Base-by-base conservation (phyloP, 2,329 filamentous ascomycete genomes). In the Elsinoe batatas region DNA sequence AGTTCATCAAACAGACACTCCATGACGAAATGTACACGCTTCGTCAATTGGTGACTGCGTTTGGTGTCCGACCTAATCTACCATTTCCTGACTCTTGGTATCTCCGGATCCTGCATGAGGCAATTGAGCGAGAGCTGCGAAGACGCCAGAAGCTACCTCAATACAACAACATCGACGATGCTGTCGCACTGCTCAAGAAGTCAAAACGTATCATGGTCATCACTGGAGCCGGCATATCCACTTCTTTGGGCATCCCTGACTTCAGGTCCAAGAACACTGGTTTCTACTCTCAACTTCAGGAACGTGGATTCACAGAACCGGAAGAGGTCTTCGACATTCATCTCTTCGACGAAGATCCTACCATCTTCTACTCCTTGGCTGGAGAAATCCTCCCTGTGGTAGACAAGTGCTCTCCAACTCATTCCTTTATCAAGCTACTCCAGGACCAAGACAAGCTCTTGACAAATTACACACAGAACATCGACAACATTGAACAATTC, bases 401-500 rank as follows among this genome's bases (percentile, higher is more conserved):
- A 61, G 83, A 83, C 64, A 57, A 62, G 12, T 95, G 83, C 74
- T 90, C 91, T 1, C 91, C 91, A 0, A 97, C 93, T 0, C 93
- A 98, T 75, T 84, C 86, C 54, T 98, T 98, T 73, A 94, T 98
- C 65, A 82, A 84, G 33, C 78, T 96, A 63, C 79, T 98, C 35
- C 88, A 98, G 70, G 80, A 91, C 62, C 87, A 90, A 69, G 83
- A 81, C 61, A 95, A 95, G 70, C 80, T 98, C 5, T 80, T 96
- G 58, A 97, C 91, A 40, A 96, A 97, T 72, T 98, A 96, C 74
- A 95, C 93, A 0, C 93, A 98, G 69, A 98, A 98, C 70, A 97
- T 98, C 65, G 93, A 98, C 75, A 96, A 96, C 64, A 64, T 96
- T 53, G 91, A 98, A 70, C 80, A 84, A 59, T 84, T 87, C 64